These are phyloP conservation scores for Stenogyne calaminthoides DNA, from an alignment of 305 asterid species.

Conservation along the genomic window DNA sequence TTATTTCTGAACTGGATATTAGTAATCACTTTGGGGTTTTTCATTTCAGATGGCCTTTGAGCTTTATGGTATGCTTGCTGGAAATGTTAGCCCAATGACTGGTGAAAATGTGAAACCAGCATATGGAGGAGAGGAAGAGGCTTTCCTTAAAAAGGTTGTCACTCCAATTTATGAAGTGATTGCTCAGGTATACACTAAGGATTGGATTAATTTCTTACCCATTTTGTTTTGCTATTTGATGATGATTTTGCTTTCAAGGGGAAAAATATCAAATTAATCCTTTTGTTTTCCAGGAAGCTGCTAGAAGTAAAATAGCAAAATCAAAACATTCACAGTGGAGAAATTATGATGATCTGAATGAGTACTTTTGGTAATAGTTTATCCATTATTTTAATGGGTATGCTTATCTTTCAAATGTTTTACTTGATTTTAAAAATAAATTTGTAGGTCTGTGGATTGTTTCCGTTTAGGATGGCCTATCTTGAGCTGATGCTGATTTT, in stretches of 20 bases:
- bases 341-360: slow-evolving; percentile 97
- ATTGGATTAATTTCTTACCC: not conserved
- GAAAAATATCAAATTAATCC: slow-evolving; percentile 11
- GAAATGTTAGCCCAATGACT: slow-evolving; percentile 96
- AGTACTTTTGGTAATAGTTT: slow-evolving; percentile 81
- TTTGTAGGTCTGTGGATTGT: slow-evolving; percentile 93
- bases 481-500: slow-evolving; percentile 99
- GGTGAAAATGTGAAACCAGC: slow-evolving; percentile 99
- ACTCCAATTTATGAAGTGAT: slow-evolving; percentile 97
- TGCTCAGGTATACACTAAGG: slow-evolving; percentile 67
- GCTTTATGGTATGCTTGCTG: slow-evolving; percentile 97
- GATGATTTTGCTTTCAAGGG: slow-evolving; percentile 5
- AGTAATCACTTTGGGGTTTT: slow-evolving; percentile 1
- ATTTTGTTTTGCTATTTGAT: slow-evolving; percentile 5
- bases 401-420: slow-evolving; percentile 12
- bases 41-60: slow-evolving; percentile 90
- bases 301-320: slow-evolving; percentile 76
- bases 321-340: slow-evolving; percentile 99
- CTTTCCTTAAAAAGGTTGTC: slow-evolving; percentile 80
- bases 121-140: slow-evolving; percentile 99
- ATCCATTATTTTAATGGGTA: slow-evolving; percentile 9
- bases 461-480: slow-evolving; percentile 99
- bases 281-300: slow-evolving; percentile 74
- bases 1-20: slow-evolving; percentile 13
- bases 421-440: slow-evolving; percentile 18